Base-by-base conservation (phyloP, 2,329 filamentous ascomycete species). In the Dactylellina sp. region DNA sequence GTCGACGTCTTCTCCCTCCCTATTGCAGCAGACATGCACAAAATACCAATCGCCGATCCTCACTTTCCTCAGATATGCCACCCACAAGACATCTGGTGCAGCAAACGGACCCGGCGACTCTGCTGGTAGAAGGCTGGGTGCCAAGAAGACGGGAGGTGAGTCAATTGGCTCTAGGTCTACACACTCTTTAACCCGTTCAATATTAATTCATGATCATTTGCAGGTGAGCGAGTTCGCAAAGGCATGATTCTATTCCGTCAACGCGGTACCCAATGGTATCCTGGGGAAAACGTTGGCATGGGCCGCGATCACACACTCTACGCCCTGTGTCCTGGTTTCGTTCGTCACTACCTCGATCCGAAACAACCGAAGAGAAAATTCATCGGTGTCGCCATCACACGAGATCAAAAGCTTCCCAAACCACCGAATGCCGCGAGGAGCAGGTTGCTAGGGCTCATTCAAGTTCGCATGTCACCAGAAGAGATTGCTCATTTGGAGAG, bases 181-280 rank as follows among this genome's bases (percentile, higher is more conserved):
- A 9, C 9, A 32, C 28, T 32, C 28, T 44, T 25, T 35, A 50
- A 20, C 7, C 22, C 42, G 28, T 11, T 61, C 16, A 18, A 11
- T 37, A 55, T 24, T 55, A 35, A 68, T 63, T 14, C 22, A 50
- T 16, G 11, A 7, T 20, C n/a, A 24, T 37, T 1, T 12, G 70
- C 80, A 93, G 91, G 94, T 81, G 91, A 97, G 84, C 96, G 90
- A 81, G 95, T 99, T 37, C 90, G 97, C 70, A 91, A 93, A 2
- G 95, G 95, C 62, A 98, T 97, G 84, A 99, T 99, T 82, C 91
- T 99, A 83, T 99, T 95, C 87, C 93, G 92, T 81, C 95, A 99
- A 83, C 90, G 94, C 79, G 95, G 95, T 78, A 96, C 95, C 2
- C 87, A 89, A 79, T 99, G 95, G 95, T 94, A 90, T 81, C 90